Evolutionary conservation across 179 eudicot species (phyloP).

Genomic region (Gypsophila paniculata): DNA sequence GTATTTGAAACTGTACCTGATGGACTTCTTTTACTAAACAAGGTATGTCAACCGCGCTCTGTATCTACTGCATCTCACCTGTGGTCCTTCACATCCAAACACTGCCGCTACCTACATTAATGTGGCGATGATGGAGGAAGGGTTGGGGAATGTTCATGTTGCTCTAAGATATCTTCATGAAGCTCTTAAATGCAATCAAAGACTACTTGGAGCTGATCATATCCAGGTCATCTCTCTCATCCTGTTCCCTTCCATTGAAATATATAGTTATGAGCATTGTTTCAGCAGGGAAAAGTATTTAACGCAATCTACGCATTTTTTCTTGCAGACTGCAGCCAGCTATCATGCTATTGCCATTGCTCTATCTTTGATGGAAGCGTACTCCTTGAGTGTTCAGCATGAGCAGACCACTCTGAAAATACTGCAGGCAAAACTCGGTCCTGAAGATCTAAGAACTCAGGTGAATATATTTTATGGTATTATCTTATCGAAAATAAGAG

Average conservation of each 20-base stretch:
- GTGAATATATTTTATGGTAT: constrained; percentile 25
- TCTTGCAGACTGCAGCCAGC: constrained; percentile 89
- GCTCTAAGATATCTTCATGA: constrained; percentile 95
- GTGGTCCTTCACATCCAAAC: constrained; percentile 97
- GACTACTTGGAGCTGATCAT: constrained; percentile 94
- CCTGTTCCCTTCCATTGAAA: not conserved
- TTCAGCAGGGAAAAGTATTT: not conserved
- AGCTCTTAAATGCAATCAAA: constrained; percentile 93
- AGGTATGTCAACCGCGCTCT: constrained; percentile 97
- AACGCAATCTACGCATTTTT: constrained; percentile 8
- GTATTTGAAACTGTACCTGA: constrained; percentile 13
- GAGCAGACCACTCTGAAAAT: constrained; percentile 93
- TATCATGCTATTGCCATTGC: constrained; percentile 99
- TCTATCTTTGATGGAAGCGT: constrained; percentile 93
- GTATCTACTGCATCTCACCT: constrained; percentile 85
- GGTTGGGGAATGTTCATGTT: constrained; percentile 90
- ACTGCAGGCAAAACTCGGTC: constrained; percentile 88
- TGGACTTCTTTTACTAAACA: constrained; percentile 8
- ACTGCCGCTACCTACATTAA: constrained; percentile 97
- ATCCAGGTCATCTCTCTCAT: constrained; percentile 56
- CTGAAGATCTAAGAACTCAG: constrained; percentile 95
- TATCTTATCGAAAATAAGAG: no score
- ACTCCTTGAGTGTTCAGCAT: constrained; percentile 92
- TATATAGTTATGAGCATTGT: not conserved
- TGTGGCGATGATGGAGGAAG: constrained; percentile 99